Conservation (phyloP, 140 eudicot species). For the Senecio squalidus region DNA sequence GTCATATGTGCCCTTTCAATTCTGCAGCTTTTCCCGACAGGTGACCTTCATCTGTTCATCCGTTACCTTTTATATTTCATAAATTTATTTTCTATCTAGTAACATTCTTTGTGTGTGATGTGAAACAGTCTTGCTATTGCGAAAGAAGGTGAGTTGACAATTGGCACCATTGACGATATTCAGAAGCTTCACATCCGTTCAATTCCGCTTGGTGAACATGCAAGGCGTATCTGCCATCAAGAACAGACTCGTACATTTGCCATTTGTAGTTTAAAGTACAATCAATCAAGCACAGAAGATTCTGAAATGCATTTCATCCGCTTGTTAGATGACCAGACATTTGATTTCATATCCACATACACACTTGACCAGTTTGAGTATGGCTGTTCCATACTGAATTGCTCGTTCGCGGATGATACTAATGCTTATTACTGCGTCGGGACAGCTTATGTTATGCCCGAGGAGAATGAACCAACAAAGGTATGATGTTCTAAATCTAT, state of each 20-base stretch:
- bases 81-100: neutral
- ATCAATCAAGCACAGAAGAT: slow-evolving; percentile 77
- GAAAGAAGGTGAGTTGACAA: slow-evolving; percentile 91
- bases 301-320: slow-evolving; percentile 83
- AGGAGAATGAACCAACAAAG: slow-evolving; percentile 94
- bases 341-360: slow-evolving; percentile 81
- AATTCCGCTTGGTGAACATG: slow-evolving; percentile 96
- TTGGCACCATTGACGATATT: slow-evolving; percentile 96
- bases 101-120: neutral
- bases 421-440: slow-evolving; percentile 94
- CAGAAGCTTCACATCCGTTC: slow-evolving; percentile 98
- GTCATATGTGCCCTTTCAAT: slow-evolving; percentile 96
- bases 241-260: slow-evolving; percentile 95
- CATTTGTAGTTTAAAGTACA: slow-evolving; percentile 78
- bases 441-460: slow-evolving; percentile 92
- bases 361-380: slow-evolving; percentile 84
- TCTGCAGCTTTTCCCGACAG: slow-evolving; percentile 98
- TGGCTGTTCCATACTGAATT: slow-evolving; percentile 87
- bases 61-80: too few species aligned
- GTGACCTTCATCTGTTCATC: slow-evolving; percentile 14
- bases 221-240: slow-evolving; percentile 96
- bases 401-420: slow-evolving; percentile 92
- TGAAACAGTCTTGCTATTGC: slow-evolving; percentile 89
- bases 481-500: slow-evolving; percentile 21
- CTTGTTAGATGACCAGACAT: slow-evolving; percentile 90